Conservation (phyloP, 2,329 filamentous ascomycete species). For the Nigrograna mackinnonii region DNA sequence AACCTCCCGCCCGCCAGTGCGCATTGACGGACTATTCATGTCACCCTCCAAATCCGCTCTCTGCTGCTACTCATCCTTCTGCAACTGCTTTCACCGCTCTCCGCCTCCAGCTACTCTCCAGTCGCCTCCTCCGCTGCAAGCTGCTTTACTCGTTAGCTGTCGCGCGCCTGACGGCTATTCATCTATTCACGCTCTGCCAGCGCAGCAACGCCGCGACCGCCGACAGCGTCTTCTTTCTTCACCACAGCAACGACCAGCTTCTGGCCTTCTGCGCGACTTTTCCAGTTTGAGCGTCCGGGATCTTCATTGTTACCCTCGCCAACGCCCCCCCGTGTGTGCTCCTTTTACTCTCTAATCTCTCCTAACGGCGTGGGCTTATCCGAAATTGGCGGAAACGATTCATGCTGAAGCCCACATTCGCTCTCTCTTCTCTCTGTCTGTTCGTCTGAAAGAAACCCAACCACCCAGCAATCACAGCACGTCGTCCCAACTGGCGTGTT, state of each 20-base stretch:
- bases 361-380: conserved; percentile 34
- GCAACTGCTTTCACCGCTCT: conserved; percentile 10
- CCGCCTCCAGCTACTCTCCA: neutral
- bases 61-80: conserved; percentile 6
- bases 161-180: conserved; percentile 15
- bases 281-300: conserved; percentile 28
- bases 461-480: conserved; percentile 32
- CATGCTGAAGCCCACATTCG: conserved; percentile 37
- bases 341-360: conserved; percentile 42
- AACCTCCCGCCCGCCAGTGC: conserved; percentile 7
- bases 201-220: conserved; percentile 41
- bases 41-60: conserved; percentile 2
- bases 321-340: conserved; percentile 24
- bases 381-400: conserved; percentile 37
- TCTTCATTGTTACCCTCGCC: conserved; percentile 40
- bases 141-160: conserved; percentile 19
- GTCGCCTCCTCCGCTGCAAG: conserved; percentile 6
- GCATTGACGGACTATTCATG: conserved; percentile 3
- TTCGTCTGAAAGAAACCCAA: conserved; percentile 20
- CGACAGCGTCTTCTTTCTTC: conserved; percentile 18
- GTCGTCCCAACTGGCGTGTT: conserved; percentile 17
- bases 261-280: conserved; percentile 31
- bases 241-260: conserved; percentile 42
- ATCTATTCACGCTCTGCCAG: conserved; percentile 28
- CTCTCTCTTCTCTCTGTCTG: conserved; percentile 20